Evolutionary conservation across 75 land plant species (phyloP), one percentile per base, ranked within the genome.

Genomic region (Pseudotsuga menziesii): DNA sequence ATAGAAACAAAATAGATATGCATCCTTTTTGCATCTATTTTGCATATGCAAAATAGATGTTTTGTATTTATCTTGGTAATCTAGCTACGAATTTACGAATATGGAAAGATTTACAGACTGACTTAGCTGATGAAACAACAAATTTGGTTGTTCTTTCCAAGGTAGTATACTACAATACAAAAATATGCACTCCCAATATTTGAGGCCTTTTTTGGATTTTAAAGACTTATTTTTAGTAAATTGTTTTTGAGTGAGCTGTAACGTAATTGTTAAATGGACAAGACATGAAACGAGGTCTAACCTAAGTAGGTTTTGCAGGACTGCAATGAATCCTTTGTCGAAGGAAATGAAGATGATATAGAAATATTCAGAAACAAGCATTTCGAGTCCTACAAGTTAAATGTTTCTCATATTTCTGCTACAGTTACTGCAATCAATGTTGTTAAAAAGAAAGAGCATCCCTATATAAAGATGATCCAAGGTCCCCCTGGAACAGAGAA

Each of bases 401-500:
- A 92, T 72, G 76, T 67, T 11, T 85, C 94, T 15, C 94, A 90
- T 76, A 19, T 69, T 22, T 83, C 52, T 54, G 94, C 92, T 12
- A 58, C 88, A 23, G 32, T 29, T 29, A 29, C 1, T 29, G 32
- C 32, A 29, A 1, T 29, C 32, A 29, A 29, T 29, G 1, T 1
- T 29, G 32, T 29, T 29, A 0, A 29, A 29, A 29, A 29, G 32
- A 29, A 29, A 29, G 1, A 29, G 44, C 29, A 60, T 55, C 62
- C 70, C 48, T 19, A 20, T 15, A 83, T 90, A 20, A 80, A 88
- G 57, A 87, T 94, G n/a, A 88, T 94, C 54, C 93, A 93, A 89
- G 94, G 97, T 5, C 97, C 94, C 5, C 90, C 90, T 0, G 89
- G 94, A 8, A 89, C 92, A 9, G 94, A 94, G 48, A 94, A 94